Percentiles rank a stretch among this genome's conserved stretches.
Evolutionary conservation across 345 rosid genomes (phyloP).

Genomic region (Rhodamnia argentea): DNA sequence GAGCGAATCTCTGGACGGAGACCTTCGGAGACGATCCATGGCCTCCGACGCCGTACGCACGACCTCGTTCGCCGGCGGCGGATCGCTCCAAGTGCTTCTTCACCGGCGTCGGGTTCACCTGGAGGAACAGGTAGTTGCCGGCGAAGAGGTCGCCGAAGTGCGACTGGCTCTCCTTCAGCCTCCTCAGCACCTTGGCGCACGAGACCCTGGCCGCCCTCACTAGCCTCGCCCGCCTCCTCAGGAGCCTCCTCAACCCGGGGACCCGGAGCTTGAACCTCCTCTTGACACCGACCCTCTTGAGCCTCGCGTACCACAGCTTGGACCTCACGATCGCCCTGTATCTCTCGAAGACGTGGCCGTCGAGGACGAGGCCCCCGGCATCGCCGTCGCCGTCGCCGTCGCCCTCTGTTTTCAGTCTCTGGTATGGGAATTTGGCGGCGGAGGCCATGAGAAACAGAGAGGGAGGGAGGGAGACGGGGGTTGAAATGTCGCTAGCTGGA

Average conservation of each 20-base stretch:
- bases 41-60: not conserved
- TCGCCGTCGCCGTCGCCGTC: not conserved
- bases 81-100: not conserved
- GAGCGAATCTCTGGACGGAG: not conserved
- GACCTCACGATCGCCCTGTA: conserved; percentile 6
- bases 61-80: not conserved
- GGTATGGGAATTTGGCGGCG: conserved; percentile 22
- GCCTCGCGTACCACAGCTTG: conserved; percentile 10
- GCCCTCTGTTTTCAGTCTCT: conserved; percentile 15
- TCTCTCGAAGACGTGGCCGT: not conserved
- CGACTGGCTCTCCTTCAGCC: conserved; percentile 10
- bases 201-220: not conserved
- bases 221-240: conserved; percentile 7
- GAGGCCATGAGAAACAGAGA: not conserved
- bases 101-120: conserved; percentile 9
- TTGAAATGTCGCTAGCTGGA: not conserved
- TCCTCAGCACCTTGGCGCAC: conserved; percentile 2
- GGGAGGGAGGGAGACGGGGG: not conserved
- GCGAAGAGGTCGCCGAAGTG: conserved; percentile 15
- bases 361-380: not conserved
- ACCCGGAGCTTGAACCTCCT: conserved; percentile 44
- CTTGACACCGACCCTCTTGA: conserved; percentile 27
- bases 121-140: conserved; percentile 18
- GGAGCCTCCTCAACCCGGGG: conserved; percentile 16
- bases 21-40: not conserved